These are phyloP conservation scores for Rhizopogon rudus DNA, from an alignment of 768 basidiomycete species.

Conservation along the genomic window DNA sequence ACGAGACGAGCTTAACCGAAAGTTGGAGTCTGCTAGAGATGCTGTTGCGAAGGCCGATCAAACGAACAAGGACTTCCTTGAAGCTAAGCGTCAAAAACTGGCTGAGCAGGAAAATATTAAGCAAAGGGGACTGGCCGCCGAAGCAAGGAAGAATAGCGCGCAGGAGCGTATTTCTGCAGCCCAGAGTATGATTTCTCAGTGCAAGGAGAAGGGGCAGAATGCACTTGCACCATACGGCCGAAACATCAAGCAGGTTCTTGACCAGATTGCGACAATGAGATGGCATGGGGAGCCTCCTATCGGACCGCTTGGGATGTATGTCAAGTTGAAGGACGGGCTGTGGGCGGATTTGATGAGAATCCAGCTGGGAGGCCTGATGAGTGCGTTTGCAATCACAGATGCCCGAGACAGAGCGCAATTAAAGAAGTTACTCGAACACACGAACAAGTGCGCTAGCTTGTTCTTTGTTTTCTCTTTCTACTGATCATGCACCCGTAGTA, in stretches of 20 bases:
- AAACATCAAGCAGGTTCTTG: slow-evolving; percentile 54
- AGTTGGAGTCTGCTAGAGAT: slow-evolving; percentile 43
- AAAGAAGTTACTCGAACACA: slow-evolving; percentile 48
- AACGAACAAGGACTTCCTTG: slow-evolving; percentile 22
- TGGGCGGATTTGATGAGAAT: slow-evolving; percentile 67
- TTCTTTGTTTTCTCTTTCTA: not conserved
- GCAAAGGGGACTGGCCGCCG: slow-evolving; percentile 31
- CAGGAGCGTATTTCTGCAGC: slow-evolving; percentile 39
- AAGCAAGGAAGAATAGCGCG: slow-evolving; percentile 27
- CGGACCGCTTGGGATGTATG: slow-evolving; percentile 76
- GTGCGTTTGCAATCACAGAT: slow-evolving; percentile 72
- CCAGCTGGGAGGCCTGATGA: slow-evolving; percentile 55
- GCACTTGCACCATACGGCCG: slow-evolving; percentile 57
- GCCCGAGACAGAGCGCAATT: slow-evolving; percentile 54
- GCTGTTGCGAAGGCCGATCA: slow-evolving; percentile 35
- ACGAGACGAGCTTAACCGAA: slow-evolving; percentile 50
- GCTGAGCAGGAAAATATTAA: slow-evolving; percentile 26
- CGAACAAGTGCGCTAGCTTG: slow-evolving; percentile 55
- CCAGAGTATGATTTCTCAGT: slow-evolving; percentile 45
- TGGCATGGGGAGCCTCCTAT: slow-evolving; percentile 69
- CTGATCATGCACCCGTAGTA: slow-evolving; percentile 27
- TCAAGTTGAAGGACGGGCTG: slow-evolving; percentile 63
- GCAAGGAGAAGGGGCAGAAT: slow-evolving; percentile 50
- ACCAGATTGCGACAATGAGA: slow-evolving; percentile 39
- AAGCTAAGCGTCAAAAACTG: slow-evolving; percentile 29